Conservation (phyloP, 768 basidiomycete species). For the Boletus subparvulus region DNA sequence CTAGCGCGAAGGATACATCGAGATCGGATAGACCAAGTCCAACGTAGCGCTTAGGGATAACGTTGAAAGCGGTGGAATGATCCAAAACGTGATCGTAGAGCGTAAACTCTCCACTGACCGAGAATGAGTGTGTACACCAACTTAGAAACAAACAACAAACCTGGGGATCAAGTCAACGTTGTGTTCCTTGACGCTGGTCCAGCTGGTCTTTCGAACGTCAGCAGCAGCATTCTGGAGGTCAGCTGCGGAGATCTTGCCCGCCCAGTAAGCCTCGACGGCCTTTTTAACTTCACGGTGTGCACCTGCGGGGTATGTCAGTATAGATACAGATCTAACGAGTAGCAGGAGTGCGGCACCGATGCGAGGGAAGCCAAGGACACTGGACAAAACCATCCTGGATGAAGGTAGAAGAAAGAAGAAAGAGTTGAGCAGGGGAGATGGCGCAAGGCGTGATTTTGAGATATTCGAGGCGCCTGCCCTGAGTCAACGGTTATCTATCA, state of each 20-base stretch:
- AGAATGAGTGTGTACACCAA: slow-evolving; percentile 13
- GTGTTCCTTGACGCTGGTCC: slow-evolving; percentile 79
- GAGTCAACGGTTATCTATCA: slow-evolving; percentile 26
- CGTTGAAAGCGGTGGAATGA: slow-evolving; percentile 94
- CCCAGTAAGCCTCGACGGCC: slow-evolving; percentile 99
- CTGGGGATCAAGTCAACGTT: slow-evolving; percentile 92
- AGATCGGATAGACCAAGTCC: slow-evolving; percentile 83
- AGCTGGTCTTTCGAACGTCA: slow-evolving; percentile 84
- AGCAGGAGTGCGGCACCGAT: slow-evolving; percentile 47
- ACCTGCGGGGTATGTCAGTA: slow-evolving; percentile 45
- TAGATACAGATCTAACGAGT: neutral
- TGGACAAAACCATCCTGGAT: slow-evolving; percentile 67
- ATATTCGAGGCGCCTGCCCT: slow-evolving; percentile 32
- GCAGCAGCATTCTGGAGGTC: slow-evolving; percentile 87
- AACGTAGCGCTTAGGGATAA: slow-evolving; percentile 91
- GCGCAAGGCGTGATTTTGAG: slow-evolving; percentile 29
- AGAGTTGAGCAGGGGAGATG: neutral
- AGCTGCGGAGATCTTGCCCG: slow-evolving; percentile 81
- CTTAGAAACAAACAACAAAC: slow-evolving; percentile 42
- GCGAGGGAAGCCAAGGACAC: slow-evolving; percentile 90
- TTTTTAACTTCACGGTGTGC: slow-evolving; percentile 96
- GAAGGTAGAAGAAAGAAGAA: slow-evolving; percentile 18
- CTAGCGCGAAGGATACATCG: slow-evolving; percentile 99
- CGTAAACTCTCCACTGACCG: slow-evolving; percentile 89
- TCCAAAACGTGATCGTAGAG: slow-evolving; percentile 99